These are phyloP conservation scores for Phycomyces nitens DNA, from an alignment of 192 early-diverging fungal genomes.

Conservation along the genomic window DNA sequence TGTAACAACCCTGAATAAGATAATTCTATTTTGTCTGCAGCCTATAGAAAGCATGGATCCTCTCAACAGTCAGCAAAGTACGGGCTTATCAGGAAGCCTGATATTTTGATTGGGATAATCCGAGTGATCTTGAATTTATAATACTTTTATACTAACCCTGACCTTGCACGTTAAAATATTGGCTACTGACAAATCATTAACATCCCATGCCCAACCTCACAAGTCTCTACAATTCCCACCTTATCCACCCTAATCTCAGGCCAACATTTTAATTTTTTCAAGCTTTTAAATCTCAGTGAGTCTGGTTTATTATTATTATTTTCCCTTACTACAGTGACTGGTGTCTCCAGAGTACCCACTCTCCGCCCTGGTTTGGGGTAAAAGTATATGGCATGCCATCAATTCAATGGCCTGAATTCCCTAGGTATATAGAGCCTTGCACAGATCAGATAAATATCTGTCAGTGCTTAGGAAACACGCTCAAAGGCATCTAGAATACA, in stretches of 20 bases:
- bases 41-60: not conserved
- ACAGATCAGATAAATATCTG: too few species aligned
- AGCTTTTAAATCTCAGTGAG: not conserved
- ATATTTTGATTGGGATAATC: too few species aligned
- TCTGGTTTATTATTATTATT: not conserved
- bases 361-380: too few species aligned
- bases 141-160: too few species aligned
- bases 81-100: too few species aligned
- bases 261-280: not conserved
- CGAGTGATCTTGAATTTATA: too few species aligned
- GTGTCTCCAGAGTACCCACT: not conserved
- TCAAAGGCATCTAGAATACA: too few species aligned
- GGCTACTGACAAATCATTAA: not conserved
- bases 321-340: not conserved
- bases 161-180: too few species aligned
- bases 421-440: too few species aligned
- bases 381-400: too few species aligned
- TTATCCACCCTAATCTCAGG: not conserved
- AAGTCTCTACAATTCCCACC: not conserved
- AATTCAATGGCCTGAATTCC: too few species aligned
- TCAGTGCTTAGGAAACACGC: too few species aligned
- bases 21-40: not conserved
- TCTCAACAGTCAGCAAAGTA: not conserved
- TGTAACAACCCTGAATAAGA: not conserved
- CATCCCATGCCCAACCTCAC: not conserved